These are phyloP conservation scores for Takakia lepidozioides DNA, from an alignment of 225 moss, liverwort and hornwort species.

Conservation along the genomic window DNA sequence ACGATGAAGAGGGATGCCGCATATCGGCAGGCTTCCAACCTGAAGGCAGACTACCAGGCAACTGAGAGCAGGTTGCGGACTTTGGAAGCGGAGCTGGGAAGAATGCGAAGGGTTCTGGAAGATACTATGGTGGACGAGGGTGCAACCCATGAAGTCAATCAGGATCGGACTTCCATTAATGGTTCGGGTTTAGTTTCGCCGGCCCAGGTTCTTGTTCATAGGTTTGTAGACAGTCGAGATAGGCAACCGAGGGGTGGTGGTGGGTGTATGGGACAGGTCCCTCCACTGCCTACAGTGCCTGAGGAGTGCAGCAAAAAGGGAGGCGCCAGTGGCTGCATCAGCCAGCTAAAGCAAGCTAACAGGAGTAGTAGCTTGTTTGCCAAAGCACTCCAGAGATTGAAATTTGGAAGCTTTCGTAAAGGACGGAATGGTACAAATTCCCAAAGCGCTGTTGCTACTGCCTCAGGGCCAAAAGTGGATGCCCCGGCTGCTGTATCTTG, in stretches of 20 bases:
- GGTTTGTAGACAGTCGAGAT: not conserved
- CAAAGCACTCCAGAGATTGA: slow-evolving; percentile 36
- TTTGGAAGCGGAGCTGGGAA: slow-evolving; percentile 47
- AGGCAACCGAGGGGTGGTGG: not conserved
- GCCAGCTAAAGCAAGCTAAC: slow-evolving; percentile 26
- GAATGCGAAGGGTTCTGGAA: slow-evolving; percentile 32
- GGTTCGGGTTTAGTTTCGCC: too few species aligned
- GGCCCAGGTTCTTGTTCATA: too few species aligned
- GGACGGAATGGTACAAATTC: not conserved
- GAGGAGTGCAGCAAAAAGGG: slow-evolving; percentile 8
- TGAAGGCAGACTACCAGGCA: slow-evolving; percentile 47
- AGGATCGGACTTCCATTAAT: too few species aligned
- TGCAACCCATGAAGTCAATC: not conserved
- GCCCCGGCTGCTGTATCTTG: not conserved
- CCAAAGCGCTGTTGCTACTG: slow-evolving; percentile 10
- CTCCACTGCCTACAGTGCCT: slow-evolving; percentile 2
- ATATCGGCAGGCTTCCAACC: slow-evolving; percentile 15
- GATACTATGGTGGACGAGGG: slow-evolving; percentile 11
- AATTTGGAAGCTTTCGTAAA: slow-evolving; percentile 15
- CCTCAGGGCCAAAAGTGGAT: slow-evolving; percentile 26
- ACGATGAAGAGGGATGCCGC: slow-evolving; percentile 28
- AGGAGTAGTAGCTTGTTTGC: slow-evolving; percentile 26
- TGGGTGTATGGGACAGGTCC: not conserved
- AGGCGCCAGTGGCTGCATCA: slow-evolving; percentile 24
- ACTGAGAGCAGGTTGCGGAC: slow-evolving; percentile 63